Percentiles rank a stretch among this genome's conserved stretches.
Conservation (phyloP, 805 yeast species). For the Maudiozyma pseudohumilis region DNA sequence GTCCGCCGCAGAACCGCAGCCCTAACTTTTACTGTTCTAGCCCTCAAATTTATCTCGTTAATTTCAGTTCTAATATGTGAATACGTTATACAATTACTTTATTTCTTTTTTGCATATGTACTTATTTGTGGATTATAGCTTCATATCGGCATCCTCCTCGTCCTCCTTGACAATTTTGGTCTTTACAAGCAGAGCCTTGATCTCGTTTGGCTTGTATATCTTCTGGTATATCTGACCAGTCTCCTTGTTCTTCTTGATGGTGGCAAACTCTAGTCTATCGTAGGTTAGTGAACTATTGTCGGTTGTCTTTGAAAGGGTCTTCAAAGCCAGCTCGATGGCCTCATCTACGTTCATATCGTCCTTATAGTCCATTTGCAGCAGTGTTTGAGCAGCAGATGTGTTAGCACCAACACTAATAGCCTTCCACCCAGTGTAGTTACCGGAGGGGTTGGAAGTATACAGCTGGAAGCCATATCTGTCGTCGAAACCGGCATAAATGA, state of each 20-base stretch:
- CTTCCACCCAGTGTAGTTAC: conserved; percentile 97
- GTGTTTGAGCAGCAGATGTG: conserved; percentile 90
- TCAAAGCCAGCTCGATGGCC: conserved; percentile 80
- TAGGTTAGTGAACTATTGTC: conserved; percentile 77
- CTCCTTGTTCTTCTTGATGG: conserved; percentile 42
- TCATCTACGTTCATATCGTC: conserved; percentile 64
- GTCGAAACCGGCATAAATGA: conserved; percentile 92
- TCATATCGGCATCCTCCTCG: conserved; percentile 16
- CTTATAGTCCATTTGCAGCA: conserved; percentile 89
- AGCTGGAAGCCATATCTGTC: conserved; percentile 83
- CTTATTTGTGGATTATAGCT: conserved; percentile 19
- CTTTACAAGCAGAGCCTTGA: conserved; percentile 62
- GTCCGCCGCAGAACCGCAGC: no score
- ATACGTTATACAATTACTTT: no score
- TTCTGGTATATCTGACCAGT: conserved; percentile 52
- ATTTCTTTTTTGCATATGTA: no score
- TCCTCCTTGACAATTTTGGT: conserved; percentile 52
- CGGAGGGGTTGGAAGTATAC: conserved; percentile 93
- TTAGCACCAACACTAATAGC: conserved; percentile 97
- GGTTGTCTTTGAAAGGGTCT: conserved; percentile 88
- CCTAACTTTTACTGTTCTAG: no score
- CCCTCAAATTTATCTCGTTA: no score
- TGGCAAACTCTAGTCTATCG: conserved; percentile 90
- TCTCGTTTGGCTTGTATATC: conserved; percentile 73
- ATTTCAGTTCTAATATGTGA: no score